Evolutionary conservation across 1,139 yeast genomes (phyloP), one percentile per base, ranked within the genome.

Genomic region (Scheffersomyces quercinus): DNA sequence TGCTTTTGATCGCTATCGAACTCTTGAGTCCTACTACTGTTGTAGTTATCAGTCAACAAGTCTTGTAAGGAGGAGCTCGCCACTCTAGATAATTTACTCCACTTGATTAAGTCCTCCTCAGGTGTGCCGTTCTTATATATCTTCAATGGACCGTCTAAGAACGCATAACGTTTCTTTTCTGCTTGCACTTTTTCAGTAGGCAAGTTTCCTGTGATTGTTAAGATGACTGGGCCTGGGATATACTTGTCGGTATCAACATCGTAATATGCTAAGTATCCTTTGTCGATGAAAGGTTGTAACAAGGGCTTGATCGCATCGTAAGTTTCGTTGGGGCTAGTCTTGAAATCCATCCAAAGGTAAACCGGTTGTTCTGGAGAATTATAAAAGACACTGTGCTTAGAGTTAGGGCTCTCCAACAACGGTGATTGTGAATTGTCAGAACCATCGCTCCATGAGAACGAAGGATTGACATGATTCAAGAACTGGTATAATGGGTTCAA

Each of bases 401-500:
- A 34, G 3, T 40, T 49, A 11, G 41, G 29, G 6, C 40, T 37
- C n/a, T 54, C 60, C 29, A 53, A 24, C 12, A 48, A 42, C 1
- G 61, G 59, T n/a, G 39, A 31, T 9, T 24, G 31, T 9, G 34
- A 3, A 3, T n/a, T 10, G 15, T 34, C 15, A 2, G 44, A 14
- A 9, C 11, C 14, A 32, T 51, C 49, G 10, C 32, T 38, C 38
- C 34, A 48, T 3, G 54, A 46, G 42, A 54, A 59, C 5, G 42
- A 35, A 2, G 72, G 73, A 52, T 75, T 79, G 31, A 80, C 72
- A 41, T 70, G 68, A 32, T 73, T 69, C 37, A 86, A 60, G 48
- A 84, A 65, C 5, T 67, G 59, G 46, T 58, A 67, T 11, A 86
- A 52, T 3, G 84, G 85, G 41, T 75, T 70, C 46, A 85, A 65